A percentile compares a stretch with the other conserved stretches of the same genome.
phyloP scores from a whole-genome alignment of 805 yeast genomes.

The Kazachstania kunashirensis region DNA sequence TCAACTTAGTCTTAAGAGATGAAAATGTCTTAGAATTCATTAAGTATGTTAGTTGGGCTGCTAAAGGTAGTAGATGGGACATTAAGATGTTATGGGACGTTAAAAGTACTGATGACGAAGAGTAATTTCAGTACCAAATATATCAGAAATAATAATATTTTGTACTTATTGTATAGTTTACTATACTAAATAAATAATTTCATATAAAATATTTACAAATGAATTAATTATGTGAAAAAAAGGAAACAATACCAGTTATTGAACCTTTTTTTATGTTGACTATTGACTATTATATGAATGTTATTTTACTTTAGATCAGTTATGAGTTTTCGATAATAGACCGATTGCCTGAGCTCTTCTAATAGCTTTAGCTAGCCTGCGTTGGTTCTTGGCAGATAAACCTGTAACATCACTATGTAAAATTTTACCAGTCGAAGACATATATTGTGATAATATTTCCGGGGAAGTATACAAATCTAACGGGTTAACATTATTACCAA shows the following conservation, averaged over 20 bases:
- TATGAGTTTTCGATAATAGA: conserved; percentile 64
- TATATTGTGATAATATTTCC: conserved; percentile 50
- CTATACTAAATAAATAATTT: too few species aligned
- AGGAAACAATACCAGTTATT: too few species aligned
- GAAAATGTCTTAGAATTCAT: conserved; percentile 81
- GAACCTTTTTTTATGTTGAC: too few species aligned
- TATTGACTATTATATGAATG: too few species aligned
- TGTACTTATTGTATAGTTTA: too few species aligned
- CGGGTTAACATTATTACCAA: conserved; percentile 42
- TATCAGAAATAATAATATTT: too few species aligned
- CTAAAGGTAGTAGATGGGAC: conserved; percentile 92
- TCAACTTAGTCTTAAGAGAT: conserved; percentile 73
- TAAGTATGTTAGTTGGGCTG: conserved; percentile 80
- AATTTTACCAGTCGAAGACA: conserved; percentile 68
- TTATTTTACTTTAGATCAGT: too few species aligned
- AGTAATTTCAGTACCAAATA: too few species aligned
- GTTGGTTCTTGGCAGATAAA: conserved; percentile 56
- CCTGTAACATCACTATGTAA: conserved; percentile 65
- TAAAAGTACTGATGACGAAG: conserved; percentile 28
- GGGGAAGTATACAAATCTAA: conserved; percentile 66
- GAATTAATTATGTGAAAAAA: too few species aligned
- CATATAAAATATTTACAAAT: conserved; percentile 1
- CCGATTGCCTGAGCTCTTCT: conserved; percentile 77
- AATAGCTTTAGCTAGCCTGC: conserved; percentile 62
- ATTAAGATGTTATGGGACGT: conserved; percentile 72